phyloP scores from a whole-genome alignment of 495 filamentous ascomycete species.

The Lasiosphaeria hispida region DNA sequence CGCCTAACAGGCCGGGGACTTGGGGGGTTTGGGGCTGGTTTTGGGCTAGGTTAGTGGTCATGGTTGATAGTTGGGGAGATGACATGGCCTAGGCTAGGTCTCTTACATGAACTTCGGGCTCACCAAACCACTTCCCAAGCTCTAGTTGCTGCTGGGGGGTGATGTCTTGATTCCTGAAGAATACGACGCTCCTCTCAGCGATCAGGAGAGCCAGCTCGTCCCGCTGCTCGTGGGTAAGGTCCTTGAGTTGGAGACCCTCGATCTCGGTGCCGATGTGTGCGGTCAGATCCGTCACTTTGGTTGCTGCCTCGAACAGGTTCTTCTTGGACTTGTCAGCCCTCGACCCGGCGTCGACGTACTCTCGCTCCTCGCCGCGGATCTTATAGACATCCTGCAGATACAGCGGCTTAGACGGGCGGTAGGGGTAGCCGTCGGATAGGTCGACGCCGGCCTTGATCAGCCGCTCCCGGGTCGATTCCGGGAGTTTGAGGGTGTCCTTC shows the following conservation, averaged over 20 bases:
- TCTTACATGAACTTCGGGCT: conserved; percentile 67
- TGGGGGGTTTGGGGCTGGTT: conserved; percentile 64
- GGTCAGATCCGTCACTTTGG: conserved; percentile 64
- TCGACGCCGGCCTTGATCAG: conserved; percentile 65
- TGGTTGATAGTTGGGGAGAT: background rate
- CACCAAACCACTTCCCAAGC: conserved; percentile 64
- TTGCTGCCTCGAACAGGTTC: conserved; percentile 60
- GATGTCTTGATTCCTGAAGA: conserved; percentile 72
- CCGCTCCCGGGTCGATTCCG: conserved; percentile 50
- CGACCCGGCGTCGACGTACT: conserved; percentile 58
- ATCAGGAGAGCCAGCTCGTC: conserved; percentile 72
- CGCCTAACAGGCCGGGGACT: conserved; percentile 63
- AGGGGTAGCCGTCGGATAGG: conserved; percentile 63
- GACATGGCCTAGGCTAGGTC: conserved; percentile 3
- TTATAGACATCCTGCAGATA: conserved; percentile 65
- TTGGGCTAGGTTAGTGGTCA: background rate
- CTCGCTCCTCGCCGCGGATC: conserved; percentile 57
- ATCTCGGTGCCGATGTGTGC: conserved; percentile 70
- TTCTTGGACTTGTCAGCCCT: conserved; percentile 68
- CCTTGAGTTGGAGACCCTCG: conserved; percentile 66
- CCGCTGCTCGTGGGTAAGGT: conserved; percentile 62
- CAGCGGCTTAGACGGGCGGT: conserved; percentile 61
- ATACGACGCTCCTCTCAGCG: conserved; percentile 71
- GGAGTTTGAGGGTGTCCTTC: conserved; percentile 62
- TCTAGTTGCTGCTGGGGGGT: conserved; percentile 66